Percentiles rank a stretch among this genome's conserved stretches.
Evolutionary conservation across 768 basidiomycete species (phyloP).

Genomic region (Cubamyces sp.): DNA sequence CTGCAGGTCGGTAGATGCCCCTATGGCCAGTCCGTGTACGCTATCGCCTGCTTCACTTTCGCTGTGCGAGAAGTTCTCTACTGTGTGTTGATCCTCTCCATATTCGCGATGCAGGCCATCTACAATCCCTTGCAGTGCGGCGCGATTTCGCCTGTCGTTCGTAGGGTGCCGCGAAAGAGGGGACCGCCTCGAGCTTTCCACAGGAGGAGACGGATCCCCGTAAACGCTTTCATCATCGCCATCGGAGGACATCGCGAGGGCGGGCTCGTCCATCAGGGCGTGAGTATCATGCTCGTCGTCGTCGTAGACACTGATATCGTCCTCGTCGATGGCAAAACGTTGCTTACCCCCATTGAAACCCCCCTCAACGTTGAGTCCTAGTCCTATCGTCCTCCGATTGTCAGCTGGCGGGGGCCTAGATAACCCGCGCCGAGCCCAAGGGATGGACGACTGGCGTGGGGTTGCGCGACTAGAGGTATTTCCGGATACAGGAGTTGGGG

Average conservation of each 20-base stretch:
- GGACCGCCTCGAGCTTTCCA: background rate
- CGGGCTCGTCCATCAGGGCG: conserved; percentile 9
- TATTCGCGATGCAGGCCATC: conserved; percentile 36
- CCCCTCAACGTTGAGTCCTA: conserved; percentile 16
- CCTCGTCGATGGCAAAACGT: conserved; percentile 17
- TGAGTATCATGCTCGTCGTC: conserved; percentile 14
- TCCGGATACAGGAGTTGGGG: background rate
- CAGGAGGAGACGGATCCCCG: conserved; percentile 1
- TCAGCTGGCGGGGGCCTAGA: background rate
- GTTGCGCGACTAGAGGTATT: too few species aligned
- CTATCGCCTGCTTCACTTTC: conserved; percentile 22
- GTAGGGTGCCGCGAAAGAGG: background rate
- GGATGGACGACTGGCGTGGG: background rate
- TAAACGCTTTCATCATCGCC: conserved; percentile 21
- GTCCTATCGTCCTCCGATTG: background rate
- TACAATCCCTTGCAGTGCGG: conserved; percentile 43
- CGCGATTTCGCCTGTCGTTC: conserved; percentile 34
- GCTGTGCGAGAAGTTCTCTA: conserved; percentile 7
- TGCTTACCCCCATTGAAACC: background rate
- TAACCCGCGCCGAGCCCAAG: background rate
- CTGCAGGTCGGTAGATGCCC: conserved; percentile 34
- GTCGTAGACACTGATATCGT: conserved; percentile 28
- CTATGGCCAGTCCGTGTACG: conserved; percentile 41
- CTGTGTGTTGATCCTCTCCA: background rate
- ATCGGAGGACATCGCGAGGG: background rate